These are phyloP conservation scores for Phytophthora cajani DNA, from an alignment of 352 stramenopile species.

Conservation along the genomic window DNA sequence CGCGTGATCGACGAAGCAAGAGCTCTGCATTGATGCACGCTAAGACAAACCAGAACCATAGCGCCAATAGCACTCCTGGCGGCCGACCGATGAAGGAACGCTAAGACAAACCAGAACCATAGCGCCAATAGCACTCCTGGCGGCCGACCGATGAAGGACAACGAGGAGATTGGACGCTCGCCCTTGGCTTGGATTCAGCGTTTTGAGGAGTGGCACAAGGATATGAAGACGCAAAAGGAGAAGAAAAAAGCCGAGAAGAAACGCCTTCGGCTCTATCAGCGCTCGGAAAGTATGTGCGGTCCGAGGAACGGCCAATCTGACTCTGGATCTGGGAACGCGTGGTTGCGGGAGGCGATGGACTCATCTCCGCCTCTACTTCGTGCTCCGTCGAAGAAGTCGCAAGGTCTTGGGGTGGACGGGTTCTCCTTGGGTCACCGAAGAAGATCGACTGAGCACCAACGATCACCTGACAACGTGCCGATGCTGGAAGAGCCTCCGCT, in stretches of 20 bases:
- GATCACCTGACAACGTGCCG: conserved; percentile 18
- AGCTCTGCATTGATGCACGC: conserved; percentile 66
- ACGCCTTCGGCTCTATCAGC: conserved; percentile 54
- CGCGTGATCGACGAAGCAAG: conserved; percentile 68
- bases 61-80: conserved; percentile 27
- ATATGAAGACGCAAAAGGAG: conserved; percentile 80
- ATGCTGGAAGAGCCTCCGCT: conserved; percentile 42
- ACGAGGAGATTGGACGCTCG: conserved; percentile 60
- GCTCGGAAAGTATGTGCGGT: conserved; percentile 37
- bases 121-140: conserved; percentile 30
- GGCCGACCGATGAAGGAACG: conserved; percentile 21
- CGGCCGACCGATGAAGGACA: conserved; percentile 18
- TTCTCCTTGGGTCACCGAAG: conserved; percentile 35
- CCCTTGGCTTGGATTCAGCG: conserved; percentile 81
- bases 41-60: conserved; percentile 35
- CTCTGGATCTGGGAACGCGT: conserved; percentile 11
- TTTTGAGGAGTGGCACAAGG: conserved; percentile 84
- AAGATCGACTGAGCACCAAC: conserved; percentile 34
- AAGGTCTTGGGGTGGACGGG: conserved; percentile 30
- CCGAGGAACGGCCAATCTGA: conserved; percentile 27
- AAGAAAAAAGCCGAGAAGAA: conserved; percentile 80
- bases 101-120: conserved; percentile 36
- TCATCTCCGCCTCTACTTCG: conserved; percentile 36
- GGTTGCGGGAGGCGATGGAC: conserved; percentile 31
- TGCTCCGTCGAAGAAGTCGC: conserved; percentile 21